Conservation (phyloP, 2,329 filamentous ascomycete species). For the Cladosporium sp. region DNA sequence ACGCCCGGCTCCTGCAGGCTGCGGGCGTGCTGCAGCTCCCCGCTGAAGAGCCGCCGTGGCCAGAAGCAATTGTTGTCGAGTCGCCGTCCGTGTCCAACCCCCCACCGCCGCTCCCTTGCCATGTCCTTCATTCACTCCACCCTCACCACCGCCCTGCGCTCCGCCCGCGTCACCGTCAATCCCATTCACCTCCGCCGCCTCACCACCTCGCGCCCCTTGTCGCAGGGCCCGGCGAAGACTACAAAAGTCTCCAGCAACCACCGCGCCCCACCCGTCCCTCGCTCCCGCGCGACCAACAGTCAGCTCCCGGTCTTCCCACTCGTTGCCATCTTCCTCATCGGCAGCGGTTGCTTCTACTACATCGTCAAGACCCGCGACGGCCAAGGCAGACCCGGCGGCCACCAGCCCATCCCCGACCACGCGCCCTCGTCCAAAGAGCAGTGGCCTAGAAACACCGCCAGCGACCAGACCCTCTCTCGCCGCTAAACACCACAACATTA, state of each 20-base stretch:
- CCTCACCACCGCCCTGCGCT: constrained; percentile 2
- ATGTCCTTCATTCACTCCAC: not conserved
- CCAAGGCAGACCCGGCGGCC: constrained; percentile 21
- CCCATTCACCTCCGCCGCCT: constrained; percentile 1
- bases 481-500: constrained; percentile 15
- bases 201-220: constrained; percentile 4
- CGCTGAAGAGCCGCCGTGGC: not conserved
- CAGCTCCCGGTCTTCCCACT: constrained; percentile 42
- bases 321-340: constrained; percentile 41
- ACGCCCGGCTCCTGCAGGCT: too few species aligned
- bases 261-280: constrained; percentile 8
- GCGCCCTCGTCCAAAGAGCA: constrained; percentile 23
- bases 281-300: constrained; percentile 11
- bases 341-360: constrained; percentile 41
- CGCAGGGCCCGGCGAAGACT: constrained; percentile 7
- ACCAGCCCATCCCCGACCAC: constrained; percentile 23
- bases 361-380: constrained; percentile 41
- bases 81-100: not conserved
- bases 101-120: not conserved
- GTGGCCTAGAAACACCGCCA: constrained; percentile 21
- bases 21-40: not conserved
- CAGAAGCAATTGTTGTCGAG: not conserved
- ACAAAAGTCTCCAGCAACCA: constrained; percentile 11
- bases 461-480: constrained; percentile 12
- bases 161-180: not conserved